These are phyloP conservation scores for Casuarina cunninghamiana DNA, from an alignment of 306 rosid species.

Conservation along the genomic window DNA sequence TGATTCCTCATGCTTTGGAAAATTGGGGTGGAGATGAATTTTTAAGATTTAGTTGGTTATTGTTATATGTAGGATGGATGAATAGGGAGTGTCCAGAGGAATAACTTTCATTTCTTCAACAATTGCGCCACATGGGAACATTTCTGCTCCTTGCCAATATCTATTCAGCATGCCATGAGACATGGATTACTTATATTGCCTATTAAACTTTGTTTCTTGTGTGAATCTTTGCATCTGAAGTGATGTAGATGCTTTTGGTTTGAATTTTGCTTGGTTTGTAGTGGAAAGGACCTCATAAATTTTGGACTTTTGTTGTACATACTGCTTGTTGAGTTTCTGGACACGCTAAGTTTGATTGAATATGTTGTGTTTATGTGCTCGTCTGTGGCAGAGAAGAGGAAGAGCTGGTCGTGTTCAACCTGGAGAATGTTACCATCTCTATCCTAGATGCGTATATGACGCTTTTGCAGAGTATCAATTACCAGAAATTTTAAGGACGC, in stretches of 20 bases:
- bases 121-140: not conserved
- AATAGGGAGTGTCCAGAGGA: not conserved
- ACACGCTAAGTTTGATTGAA: conserved; percentile 8
- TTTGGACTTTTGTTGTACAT: conserved; percentile 10
- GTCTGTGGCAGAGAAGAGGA: conserved; percentile 83
- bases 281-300: not conserved
- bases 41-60: not conserved
- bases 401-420: conserved; percentile 99
- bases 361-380: conserved; percentile 16
- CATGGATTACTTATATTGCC: not conserved
- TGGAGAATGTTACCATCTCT: conserved; percentile 90
- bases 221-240: conserved; percentile 7
- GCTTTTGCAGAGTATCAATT: conserved; percentile 85
- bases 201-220: not conserved
- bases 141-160: not conserved
- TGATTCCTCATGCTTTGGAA: not conserved
- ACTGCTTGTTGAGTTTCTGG: conserved; percentile 19
- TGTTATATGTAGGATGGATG: not conserved
- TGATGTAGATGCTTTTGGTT: not conserved
- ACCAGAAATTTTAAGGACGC: conserved; percentile 98
- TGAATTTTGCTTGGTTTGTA: conserved; percentile 2
- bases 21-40: not conserved
- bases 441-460: conserved; percentile 84
- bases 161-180: not conserved
- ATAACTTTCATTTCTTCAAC: not conserved